Percentiles rank a stretch among this genome's conserved stretches.
Evolutionary conservation across 352 stramenopile genomes (phyloP).

Genomic region (Pythium scleroteichum): DNA sequence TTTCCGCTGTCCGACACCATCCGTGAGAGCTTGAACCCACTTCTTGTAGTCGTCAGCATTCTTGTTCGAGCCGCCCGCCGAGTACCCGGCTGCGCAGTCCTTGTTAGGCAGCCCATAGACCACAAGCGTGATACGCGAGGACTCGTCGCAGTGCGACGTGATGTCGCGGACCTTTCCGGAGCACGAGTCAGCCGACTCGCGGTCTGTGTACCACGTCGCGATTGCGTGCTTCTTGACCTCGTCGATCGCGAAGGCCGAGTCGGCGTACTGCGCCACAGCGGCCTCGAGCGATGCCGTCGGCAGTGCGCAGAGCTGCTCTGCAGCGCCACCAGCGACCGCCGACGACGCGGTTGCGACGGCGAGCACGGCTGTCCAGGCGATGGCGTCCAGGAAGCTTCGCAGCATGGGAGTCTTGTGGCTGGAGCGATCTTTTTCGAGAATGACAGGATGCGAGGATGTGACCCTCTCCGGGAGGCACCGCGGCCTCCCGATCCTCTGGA

Average conservation of each 20-base stretch:
- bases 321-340: neutral
- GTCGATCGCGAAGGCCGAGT: conserved; percentile 43
- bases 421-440: neutral
- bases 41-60: conserved; percentile 50
- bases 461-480: neutral
- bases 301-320: conserved; percentile 52
- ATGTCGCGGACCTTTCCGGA: conserved; percentile 31
- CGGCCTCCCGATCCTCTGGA: neutral
- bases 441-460: no score
- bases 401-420: conserved; percentile 16
- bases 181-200: conserved; percentile 37
- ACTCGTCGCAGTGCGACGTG: conserved; percentile 36
- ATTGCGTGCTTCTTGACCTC: conserved; percentile 57
- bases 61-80: conserved; percentile 35
- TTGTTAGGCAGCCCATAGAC: conserved; percentile 78
- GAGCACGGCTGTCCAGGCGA: conserved; percentile 12
- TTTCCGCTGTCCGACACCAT: conserved; percentile 50
- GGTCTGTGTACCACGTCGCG: conserved; percentile 73
- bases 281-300: conserved; percentile 43
- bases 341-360: neutral
- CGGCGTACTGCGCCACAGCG: conserved; percentile 43
- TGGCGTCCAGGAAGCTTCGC: conserved; percentile 7
- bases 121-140: conserved; percentile 50
- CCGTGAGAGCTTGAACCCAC: conserved; percentile 45
- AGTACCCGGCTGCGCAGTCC: conserved; percentile 62